Base-by-base conservation (phyloP, 345 rosid genomes). In the Jatropha curcas region DNA sequence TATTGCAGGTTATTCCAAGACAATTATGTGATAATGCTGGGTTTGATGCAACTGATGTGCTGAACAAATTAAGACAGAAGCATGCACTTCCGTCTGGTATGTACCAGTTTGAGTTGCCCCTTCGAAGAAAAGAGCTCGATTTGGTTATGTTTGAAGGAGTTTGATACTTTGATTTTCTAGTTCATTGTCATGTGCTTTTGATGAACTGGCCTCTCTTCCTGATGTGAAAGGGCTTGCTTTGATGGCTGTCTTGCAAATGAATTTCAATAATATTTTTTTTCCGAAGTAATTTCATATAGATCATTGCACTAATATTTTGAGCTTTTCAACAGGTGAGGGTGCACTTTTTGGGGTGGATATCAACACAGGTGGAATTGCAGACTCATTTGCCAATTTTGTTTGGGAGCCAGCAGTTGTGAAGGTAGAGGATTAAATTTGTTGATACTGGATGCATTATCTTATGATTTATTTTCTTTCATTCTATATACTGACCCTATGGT, bases 361-460 rank as follows among this genome's bases (percentile, higher is more conserved):
- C 67, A 91, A 96, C 82, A 88, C 95, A 13, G 98, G 97, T 46
- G 99, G 97, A 79, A 90, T 96, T 37, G 90, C 90, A 3, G 98
- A 96, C 84, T 93, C 99, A 33, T 93, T 89, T 89, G 88, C 95
- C 22, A 91, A 89, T 87, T 93, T 96, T 74, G 98, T 96, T 6
- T 96, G 99, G 99, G 99, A 96, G 74, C 99, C 99, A 71, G 86
- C 99, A 20, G 98, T 93, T 64, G 99, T 93, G 14, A 93, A 96
- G 98, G 99, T 83, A 8, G 45, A 9, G 60, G 2, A 30, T 74
- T 20, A 34, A n/a, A 35, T 34, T 13, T 55, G 35, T 22, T 37
- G 22, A 19, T 5, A 30, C 20, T 58, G 30, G 51, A 57, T 30
- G 25, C 46, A 27, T 8, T 31, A 20, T 0, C 30, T n/a, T n/a